Base-by-base conservation (phyloP, 768 basidiomycete genomes). In the Termitomyces sp. region DNA sequence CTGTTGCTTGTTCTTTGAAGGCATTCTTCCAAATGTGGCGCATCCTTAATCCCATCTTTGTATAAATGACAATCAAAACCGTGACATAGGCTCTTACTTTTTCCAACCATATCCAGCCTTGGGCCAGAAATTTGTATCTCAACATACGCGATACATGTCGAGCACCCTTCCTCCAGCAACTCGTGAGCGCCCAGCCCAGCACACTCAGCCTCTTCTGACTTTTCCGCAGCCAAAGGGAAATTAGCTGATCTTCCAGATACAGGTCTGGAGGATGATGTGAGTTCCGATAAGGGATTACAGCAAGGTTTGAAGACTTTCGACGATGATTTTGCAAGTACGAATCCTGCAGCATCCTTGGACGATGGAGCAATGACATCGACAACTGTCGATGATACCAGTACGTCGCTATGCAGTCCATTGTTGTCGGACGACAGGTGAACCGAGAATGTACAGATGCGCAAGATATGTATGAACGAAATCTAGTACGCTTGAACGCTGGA, bases 401-500 rank as follows among this genome's bases (percentile, higher is more conserved):
- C 50, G 50, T 27, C 26, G 10, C 18, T 27, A 39, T 24, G 24
- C 26, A 18, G 9, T 51, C 3, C 13, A 13, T n/a, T 39, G 18
- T 27, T 40, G 26, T 39, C 22, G 16, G 18, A 37, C 8, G 14
- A 22, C 36, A 39, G 26, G 27, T n/a, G 37, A 52, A 40, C 27
- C 10, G 22, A 36, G 22, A n/a, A 43, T 32, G 14, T 33, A 18
- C 13, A 47, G 44, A 37, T 56, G 46, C 9, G 22, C 42, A 20
- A 8, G 40, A 53, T 52, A 56, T 66, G 34, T 65, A 69, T 51
- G 69, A 70, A 27, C 64, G 67, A 43, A 68, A 72, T 46, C 59
- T 67, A 58, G 69, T 69, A 39, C 26, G 52, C 47, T 34, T 20
- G 30, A 1, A 42, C 18, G 9, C 32, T 33, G 14, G 26, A 39